phyloP scores from a whole-genome alignment of 2,329 filamentous ascomycete genomes.

The Colletotrichum higginsianum region DNA sequence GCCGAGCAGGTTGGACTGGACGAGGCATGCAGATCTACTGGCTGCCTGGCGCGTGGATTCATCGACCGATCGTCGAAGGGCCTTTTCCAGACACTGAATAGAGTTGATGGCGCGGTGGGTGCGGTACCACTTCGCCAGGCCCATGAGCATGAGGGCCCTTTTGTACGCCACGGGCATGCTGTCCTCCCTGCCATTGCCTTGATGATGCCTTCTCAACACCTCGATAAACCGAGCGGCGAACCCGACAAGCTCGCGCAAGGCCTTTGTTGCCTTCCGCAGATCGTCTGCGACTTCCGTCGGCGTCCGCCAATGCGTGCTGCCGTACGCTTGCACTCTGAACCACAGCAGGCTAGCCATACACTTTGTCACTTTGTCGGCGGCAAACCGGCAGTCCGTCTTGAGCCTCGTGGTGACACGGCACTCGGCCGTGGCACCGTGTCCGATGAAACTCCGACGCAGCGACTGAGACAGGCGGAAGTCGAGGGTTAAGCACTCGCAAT shows the following conservation, averaged over 20 bases:
- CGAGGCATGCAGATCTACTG: slow-evolving; percentile 2
- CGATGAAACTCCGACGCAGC: slow-evolving; percentile 1
- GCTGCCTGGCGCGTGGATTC: neutral
- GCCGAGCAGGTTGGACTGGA: slow-evolving; percentile 7
- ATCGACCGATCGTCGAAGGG: neutral
- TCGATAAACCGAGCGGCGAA: slow-evolving; percentile 21
- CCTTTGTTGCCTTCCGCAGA: neutral
- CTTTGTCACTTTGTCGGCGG: slow-evolving; percentile 2
- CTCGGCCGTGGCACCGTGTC: slow-evolving; percentile 5
- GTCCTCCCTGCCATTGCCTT: neutral
- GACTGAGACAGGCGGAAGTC: neutral
- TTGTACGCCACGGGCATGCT: neutral
- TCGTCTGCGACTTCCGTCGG: neutral
- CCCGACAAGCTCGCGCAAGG: neutral
- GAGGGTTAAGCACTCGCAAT: neutral
- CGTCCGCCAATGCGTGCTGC: neutral
- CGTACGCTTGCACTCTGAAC: neutral
- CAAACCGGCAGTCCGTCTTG: neutral
- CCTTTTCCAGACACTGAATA: slow-evolving; percentile 15
- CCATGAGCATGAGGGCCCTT: slow-evolving; percentile 10
- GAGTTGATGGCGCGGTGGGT: slow-evolving; percentile 32
- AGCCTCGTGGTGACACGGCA: slow-evolving; percentile 14
- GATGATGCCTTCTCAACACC: slow-evolving; percentile 8
- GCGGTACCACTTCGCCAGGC: slow-evolving; percentile 25
- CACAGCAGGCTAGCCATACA: slow-evolving; percentile 24